Percentiles rank a stretch among this genome's conserved stretches.
phyloP scores from a whole-genome alignment of 2,329 filamentous ascomycete species.

The Epichloe hybrida region DNA sequence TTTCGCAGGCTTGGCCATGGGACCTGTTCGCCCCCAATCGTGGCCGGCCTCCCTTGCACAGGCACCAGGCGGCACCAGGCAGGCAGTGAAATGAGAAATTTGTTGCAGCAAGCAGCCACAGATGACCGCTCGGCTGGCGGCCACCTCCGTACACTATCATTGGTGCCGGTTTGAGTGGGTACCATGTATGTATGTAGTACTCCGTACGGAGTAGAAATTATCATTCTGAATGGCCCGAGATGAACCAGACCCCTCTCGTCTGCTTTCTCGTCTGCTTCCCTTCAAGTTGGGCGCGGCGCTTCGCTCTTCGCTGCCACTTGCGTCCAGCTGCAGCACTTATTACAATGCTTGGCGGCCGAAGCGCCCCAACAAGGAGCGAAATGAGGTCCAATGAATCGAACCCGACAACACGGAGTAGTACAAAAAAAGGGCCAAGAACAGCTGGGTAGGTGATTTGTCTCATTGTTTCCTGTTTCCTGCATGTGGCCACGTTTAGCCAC shows the following conservation, averaged over 20 bases:
- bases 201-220: neutral
- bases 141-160: neutral
- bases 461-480: conserved; percentile 16
- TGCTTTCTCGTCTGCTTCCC: neutral
- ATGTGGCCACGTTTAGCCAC: conserved; percentile 6
- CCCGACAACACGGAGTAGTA: neutral
- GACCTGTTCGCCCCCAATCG: neutral
- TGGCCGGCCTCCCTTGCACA: neutral
- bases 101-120: neutral
- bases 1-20: neutral
- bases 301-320: no score
- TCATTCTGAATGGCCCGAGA: neutral
- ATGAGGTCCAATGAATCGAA: neutral
- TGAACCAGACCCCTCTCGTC: neutral
- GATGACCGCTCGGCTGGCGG: neutral
- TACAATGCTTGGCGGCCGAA: neutral
- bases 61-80: no score
- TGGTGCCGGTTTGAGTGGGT: neutral
- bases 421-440: neutral
- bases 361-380: neutral
- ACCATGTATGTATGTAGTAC: no score
- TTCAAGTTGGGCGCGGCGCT: no score
- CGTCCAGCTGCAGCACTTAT: neutral
- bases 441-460: conserved; percentile 9
- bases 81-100: neutral